Percentiles rank a stretch among this genome's conserved stretches.
phyloP scores from a whole-genome alignment of 495 filamentous ascomycete genomes.

The Tuber aestivum region DNA sequence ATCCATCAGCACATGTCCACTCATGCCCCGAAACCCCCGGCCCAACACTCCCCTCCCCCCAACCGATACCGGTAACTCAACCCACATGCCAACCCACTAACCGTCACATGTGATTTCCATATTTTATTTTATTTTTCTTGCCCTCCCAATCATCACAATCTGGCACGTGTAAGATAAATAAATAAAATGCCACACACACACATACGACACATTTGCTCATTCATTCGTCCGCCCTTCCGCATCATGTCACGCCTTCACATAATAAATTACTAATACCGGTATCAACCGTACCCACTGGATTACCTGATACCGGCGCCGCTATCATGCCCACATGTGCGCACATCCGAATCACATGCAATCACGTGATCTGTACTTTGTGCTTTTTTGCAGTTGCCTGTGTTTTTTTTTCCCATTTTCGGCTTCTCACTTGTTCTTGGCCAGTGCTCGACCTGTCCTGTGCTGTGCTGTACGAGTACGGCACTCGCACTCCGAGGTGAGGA shows the following conservation, averaged over 20 bases:
- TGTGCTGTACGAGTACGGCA: too few relatives aligned
- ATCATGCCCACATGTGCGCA: too few relatives aligned
- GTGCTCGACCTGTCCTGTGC: too few relatives aligned
- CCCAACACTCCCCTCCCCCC: not conserved
- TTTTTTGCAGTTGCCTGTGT: not conserved
- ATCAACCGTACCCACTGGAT: too few relatives aligned
- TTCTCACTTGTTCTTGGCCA: too few relatives aligned
- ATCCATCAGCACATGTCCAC: not conserved
- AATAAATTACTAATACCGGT: not conserved
- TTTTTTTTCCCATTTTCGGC: too few relatives aligned
- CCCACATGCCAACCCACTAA: not conserved
- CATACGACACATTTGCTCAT: too few relatives aligned
- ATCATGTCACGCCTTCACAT: not conserved
- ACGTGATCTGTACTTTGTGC: conserved; percentile 3
- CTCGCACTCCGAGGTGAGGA: too few relatives aligned
- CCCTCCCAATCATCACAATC: not conserved
- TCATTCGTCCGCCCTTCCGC: not conserved
- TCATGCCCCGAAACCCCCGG: not conserved
- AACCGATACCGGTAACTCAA: not conserved
- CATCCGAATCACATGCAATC: not conserved
- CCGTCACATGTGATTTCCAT: not conserved
- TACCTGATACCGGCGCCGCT: too few relatives aligned
- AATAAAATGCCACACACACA: not conserved
- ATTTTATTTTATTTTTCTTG: not conserved
- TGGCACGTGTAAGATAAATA: not conserved